Base-by-base conservation (phyloP, 306 rosid species). In the Oxytropis ochrocephala region DNA sequence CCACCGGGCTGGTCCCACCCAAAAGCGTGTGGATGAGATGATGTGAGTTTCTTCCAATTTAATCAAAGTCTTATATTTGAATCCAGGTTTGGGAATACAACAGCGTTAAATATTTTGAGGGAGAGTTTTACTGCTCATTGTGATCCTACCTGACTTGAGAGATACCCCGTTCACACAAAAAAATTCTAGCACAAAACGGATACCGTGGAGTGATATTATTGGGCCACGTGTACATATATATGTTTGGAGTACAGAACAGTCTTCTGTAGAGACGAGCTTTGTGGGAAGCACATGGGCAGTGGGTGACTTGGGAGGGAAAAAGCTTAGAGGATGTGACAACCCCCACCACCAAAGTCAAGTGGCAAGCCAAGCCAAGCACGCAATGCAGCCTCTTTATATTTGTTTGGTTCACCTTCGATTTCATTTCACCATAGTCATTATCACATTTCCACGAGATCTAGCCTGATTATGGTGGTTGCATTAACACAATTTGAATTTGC, bases 251-350 rank as follows among this genome's bases (percentile, higher is more conserved):
- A 32, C 1, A n/a, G n/a, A n/a, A 6, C 19, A 30, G 42, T 27
- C 61, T 70, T 64, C 39, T 44, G 1, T n/a, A 11, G n/a, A 24
- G 1, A 11, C 47, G 16, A 36, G 33, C 44, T 32, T 21, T 18
- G 72, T 73, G 74, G 80, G 63, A 42, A 73, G 87, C 87, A 77
- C 87, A 80, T 83, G 87, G 73, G 18, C 32, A 50, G 58, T n/a
- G 29, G 57, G 33, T 56, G 35, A 32, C 62, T 54, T 61, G 12
- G 67, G 42, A 61, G 38, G 16, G 43, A 8, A 66, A 61, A 32
- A 71, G 48, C 29, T 24, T 41, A 4, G 42, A 9, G 18, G 70
- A 69, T 51, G 78, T 59, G 72, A 74, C 75, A 59, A 58, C 75
- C 66, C 65, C 51, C 59, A 58, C 36, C 64, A 67, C 59, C 68